phyloP scores from a whole-genome alignment of 2,329 filamentous ascomycete species.

The Aureobasidium pullulans region DNA sequence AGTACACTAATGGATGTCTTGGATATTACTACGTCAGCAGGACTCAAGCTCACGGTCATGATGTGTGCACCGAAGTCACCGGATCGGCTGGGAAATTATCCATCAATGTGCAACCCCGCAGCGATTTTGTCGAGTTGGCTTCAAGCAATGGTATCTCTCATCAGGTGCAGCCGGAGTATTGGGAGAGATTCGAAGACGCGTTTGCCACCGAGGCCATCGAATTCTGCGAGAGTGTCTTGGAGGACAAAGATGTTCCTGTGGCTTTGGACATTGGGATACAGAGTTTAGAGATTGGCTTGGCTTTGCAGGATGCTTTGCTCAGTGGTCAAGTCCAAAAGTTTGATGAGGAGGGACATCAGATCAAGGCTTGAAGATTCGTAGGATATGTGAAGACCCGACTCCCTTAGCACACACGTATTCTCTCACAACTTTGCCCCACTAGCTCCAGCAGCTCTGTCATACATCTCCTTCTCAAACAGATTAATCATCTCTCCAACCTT shows the following conservation, averaged over 20 bases:
- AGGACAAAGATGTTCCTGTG: conserved; percentile 49
- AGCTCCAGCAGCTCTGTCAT: conserved; percentile 19
- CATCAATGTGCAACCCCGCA: conserved; percentile 52
- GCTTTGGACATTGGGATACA: conserved; percentile 52
- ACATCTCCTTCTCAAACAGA: conserved; percentile 35
- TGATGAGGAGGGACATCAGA: not conserved
- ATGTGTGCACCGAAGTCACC: conserved; percentile 60
- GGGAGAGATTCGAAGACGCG: conserved; percentile 54
- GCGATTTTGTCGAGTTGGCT: conserved; percentile 49
- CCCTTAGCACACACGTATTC: no score
- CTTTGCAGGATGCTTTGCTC: conserved; percentile 36
- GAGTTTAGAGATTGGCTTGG: conserved; percentile 52
- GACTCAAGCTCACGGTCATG: conserved; percentile 63
- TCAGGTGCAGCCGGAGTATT: conserved; percentile 56
- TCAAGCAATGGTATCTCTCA: conserved; percentile 47
- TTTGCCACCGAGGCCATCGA: conserved; percentile 57
- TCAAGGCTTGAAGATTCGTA: no score
- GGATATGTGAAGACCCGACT: no score
- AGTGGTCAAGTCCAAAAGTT: not conserved
- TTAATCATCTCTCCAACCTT: conserved; percentile 28
- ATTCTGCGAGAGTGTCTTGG: conserved; percentile 54
- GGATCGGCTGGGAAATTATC: conserved; percentile 57
- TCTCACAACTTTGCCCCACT: not conserved
- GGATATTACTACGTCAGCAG: conserved; percentile 57
- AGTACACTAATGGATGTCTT: conserved; percentile 57